Percentiles rank a stretch among this genome's conserved stretches.
Evolutionary conservation across 2,329 filamentous ascomycete genomes (phyloP).

Genomic region (Xylariaceae sp.): DNA sequence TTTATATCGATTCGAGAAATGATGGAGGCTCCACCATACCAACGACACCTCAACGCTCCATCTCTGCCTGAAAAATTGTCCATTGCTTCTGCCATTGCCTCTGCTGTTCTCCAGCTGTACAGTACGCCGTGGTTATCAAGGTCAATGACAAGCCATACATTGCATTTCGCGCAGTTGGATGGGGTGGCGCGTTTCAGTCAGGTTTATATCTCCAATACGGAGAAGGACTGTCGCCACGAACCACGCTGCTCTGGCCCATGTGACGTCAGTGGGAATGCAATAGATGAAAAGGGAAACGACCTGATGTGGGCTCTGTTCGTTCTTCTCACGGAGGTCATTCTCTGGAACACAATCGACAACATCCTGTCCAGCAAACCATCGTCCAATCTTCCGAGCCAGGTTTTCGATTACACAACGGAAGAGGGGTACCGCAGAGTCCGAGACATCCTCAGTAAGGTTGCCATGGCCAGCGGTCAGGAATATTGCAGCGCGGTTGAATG

Average conservation of each 20-base stretch:
- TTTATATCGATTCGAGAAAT: conserved; percentile 1
- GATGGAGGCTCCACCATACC: not conserved
- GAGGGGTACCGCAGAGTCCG: conserved; percentile 2
- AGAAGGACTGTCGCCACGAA: not conserved
- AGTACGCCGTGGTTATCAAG: conserved; percentile 5
- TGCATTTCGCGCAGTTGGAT: not conserved
- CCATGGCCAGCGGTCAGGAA: not conserved
- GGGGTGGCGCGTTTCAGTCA: not conserved
- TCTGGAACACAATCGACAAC: conserved; percentile 3
- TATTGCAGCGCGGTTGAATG: conserved; percentile 3
- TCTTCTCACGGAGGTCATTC: conserved; percentile 8
- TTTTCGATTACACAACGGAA: conserved; percentile 6
- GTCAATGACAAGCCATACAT: not conserved
- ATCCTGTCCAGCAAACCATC: not conserved
- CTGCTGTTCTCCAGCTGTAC: conserved; percentile 3
- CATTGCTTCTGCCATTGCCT: conserved; percentile 3
- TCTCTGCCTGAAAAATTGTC: conserved; percentile 2
- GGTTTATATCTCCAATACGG: not conserved
- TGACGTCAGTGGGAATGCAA: not conserved
- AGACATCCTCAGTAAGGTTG: not conserved
- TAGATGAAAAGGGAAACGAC: not conserved
- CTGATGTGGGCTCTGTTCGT: conserved; percentile 6
- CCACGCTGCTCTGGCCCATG: not conserved
- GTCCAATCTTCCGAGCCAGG: not conserved
- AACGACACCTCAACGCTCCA: not conserved